Percentiles rank a stretch among this genome's conserved stretches.
phyloP scores from a whole-genome alignment of 1,284 basidiomycete genomes.

The Austroboletus rostrupii region DNA sequence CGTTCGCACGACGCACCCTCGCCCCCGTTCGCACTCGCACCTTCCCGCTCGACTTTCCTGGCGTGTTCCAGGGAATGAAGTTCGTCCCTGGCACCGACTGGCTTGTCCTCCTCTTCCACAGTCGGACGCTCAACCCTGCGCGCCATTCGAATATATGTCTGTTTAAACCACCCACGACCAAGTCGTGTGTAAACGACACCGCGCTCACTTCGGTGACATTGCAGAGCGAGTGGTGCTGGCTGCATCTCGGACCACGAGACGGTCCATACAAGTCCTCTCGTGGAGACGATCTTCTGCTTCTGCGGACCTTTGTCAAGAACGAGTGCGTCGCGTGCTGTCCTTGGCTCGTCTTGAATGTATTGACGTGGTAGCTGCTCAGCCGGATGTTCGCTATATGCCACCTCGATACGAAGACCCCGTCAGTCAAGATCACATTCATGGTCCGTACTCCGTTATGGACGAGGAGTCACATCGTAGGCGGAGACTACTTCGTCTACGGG shows the following conservation, averaged over 20 bases:
- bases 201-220: conserved; percentile 19
- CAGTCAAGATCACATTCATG: conserved; percentile 25
- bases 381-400: conserved; percentile 27
- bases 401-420: conserved; percentile 26
- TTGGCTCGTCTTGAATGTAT: background rate
- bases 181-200: background rate
- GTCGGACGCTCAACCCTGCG: conserved; percentile 27
- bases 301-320: conserved; percentile 28
- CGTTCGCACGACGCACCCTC: conserved; percentile 17
- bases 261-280: conserved; percentile 31
- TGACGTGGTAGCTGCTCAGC: conserved; percentile 3
- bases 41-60: conserved; percentile 30
- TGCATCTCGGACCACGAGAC: conserved; percentile 12
- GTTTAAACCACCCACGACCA: conserved; percentile 17
- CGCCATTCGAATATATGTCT: conserved; percentile 31
- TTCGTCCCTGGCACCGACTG: conserved; percentile 29
- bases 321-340: conserved; percentile 13
- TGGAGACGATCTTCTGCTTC: conserved; percentile 26
- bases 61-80: conserved; percentile 29
- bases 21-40: conserved; percentile 21
- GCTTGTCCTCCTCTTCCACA: conserved; percentile 30
- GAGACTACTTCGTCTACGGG: conserved; percentile 29
- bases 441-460: conserved; percentile 20
- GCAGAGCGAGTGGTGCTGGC: conserved; percentile 28
- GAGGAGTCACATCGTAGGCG: conserved; percentile 23